A percentile compares a stretch with the other conserved stretches of the same genome.
phyloP scores from a whole-genome alignment of 345 rosid genomes.

The Citropsis articulata region DNA sequence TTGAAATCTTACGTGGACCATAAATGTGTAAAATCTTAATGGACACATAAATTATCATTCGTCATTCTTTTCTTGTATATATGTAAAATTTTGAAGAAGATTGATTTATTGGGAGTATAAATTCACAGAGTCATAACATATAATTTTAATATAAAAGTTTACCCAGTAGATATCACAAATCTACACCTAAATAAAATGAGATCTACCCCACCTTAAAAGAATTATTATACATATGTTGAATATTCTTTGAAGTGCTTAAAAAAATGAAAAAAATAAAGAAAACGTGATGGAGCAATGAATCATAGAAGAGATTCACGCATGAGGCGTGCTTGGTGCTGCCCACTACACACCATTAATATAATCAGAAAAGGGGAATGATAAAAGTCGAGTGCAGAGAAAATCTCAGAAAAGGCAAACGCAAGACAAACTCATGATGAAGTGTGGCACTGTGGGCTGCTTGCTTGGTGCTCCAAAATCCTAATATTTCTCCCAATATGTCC shows the following conservation, averaged over 20 bases:
- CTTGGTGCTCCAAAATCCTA: slow-evolving; percentile 27
- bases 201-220: too few species aligned
- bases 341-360: slow-evolving; percentile 5
- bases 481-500: slow-evolving; percentile 22
- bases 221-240: background rate
- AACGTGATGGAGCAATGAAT: slow-evolving; percentile 2
- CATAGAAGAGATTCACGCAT: slow-evolving; percentile 5
- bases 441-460: background rate
- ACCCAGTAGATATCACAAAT: too few species aligned
- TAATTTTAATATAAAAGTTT: too few species aligned
- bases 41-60: too few species aligned
- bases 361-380: background rate
- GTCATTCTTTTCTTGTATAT: too few species aligned
- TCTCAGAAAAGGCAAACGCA: background rate
- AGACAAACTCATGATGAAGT: slow-evolving; percentile 11
- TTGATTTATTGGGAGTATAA: too few species aligned
- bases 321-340: slow-evolving; percentile 33
- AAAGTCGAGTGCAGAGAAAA: background rate
- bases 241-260: background rate
- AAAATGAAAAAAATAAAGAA: too few species aligned
- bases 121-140: too few species aligned
- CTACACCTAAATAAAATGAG: background rate
- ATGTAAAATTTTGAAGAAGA: too few species aligned
- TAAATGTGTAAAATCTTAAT: too few species aligned
- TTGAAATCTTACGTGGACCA: background rate